A percentile compares a stretch with the other conserved stretches of the same genome.
Conservation (phyloP, 2,329 filamentous ascomycete species). For the Neobulgaria alba region DNA sequence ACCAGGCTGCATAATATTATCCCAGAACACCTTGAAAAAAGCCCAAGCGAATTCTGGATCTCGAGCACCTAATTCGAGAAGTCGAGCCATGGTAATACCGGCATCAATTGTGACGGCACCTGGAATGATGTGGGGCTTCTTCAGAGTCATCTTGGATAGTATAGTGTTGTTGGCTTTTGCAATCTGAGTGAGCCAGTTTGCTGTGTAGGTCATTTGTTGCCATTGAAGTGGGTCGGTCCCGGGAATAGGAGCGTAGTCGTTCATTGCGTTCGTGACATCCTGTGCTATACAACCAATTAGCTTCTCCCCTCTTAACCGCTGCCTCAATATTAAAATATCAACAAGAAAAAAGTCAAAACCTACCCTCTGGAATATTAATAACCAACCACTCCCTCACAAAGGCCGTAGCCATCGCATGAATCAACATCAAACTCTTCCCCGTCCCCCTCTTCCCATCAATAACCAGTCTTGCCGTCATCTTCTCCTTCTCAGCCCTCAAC, state of each 20-base stretch:
- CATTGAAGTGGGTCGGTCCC: constrained; percentile 53
- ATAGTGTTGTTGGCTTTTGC: constrained; percentile 61
- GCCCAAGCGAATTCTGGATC: constrained; percentile 74
- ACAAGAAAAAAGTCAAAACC: constrained; percentile 18
- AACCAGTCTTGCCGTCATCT: constrained; percentile 54
- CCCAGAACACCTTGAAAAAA: constrained; percentile 73
- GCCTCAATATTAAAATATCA: no score
- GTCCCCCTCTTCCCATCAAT: constrained; percentile 64
- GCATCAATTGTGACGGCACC: constrained; percentile 42
- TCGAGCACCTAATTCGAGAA: constrained; percentile 59
- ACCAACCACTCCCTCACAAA: constrained; percentile 83
- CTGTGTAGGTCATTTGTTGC: constrained; percentile 69
- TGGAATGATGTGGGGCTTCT: constrained; percentile 47
- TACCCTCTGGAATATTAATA: constrained; percentile 83
- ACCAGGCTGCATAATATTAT: constrained; percentile 56
- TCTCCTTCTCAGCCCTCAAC: constrained; percentile 42
- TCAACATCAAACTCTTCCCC: constrained; percentile 79
- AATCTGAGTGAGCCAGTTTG: constrained; percentile 66
- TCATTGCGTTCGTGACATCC: constrained; percentile 72
- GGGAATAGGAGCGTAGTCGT: constrained; percentile 66
- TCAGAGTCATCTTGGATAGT: constrained; percentile 43
- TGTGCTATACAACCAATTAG: constrained; percentile 46
- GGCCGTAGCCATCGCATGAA: constrained; percentile 77
- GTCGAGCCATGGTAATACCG: constrained; percentile 53
- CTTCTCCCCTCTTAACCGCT: neutral